phyloP scores from a whole-genome alignment of 441 rosid species.

The Gossypium schwendimanii region DNA sequence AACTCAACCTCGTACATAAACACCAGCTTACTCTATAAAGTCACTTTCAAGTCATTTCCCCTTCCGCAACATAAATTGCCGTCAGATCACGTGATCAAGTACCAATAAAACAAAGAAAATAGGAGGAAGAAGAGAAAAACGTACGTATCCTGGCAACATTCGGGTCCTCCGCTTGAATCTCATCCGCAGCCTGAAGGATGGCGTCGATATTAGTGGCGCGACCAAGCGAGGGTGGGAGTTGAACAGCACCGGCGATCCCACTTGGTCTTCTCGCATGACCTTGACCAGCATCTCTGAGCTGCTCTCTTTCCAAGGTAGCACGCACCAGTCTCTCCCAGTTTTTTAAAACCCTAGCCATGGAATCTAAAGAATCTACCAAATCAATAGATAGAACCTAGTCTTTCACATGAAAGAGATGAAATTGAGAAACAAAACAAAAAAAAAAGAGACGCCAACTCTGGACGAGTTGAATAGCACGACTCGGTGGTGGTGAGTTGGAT shows the following conservation, averaged over 20 bases:
- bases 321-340: slow-evolving; percentile 88
- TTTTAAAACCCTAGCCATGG: slow-evolving; percentile 61
- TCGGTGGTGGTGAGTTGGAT: slow-evolving; percentile 26
- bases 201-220: slow-evolving; percentile 81
- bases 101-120: neutral
- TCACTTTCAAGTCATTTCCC: neutral
- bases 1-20: neutral
- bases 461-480: slow-evolving; percentile 20
- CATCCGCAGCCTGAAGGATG: slow-evolving; percentile 90
- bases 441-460: neutral
- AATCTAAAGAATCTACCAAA: slow-evolving; percentile 13
- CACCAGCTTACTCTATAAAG: neutral
- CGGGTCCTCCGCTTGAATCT: slow-evolving; percentile 80
- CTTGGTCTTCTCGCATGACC: slow-evolving; percentile 54
- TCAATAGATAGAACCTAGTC: slow-evolving; percentile 20
- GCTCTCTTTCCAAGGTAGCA: slow-evolving; percentile 78
- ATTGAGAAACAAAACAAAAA: neutral
- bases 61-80: neutral
- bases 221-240: slow-evolving; percentile 78
- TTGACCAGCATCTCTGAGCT: slow-evolving; percentile 50
- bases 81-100: neutral
- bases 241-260: slow-evolving; percentile 84
- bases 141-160: slow-evolving; percentile 76
- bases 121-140: slow-evolving; percentile 10
- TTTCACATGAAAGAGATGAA: neutral